Evolutionary conservation across 805 yeast species (phyloP).

Genomic region (Wickerhamiella slavikovae): DNA sequence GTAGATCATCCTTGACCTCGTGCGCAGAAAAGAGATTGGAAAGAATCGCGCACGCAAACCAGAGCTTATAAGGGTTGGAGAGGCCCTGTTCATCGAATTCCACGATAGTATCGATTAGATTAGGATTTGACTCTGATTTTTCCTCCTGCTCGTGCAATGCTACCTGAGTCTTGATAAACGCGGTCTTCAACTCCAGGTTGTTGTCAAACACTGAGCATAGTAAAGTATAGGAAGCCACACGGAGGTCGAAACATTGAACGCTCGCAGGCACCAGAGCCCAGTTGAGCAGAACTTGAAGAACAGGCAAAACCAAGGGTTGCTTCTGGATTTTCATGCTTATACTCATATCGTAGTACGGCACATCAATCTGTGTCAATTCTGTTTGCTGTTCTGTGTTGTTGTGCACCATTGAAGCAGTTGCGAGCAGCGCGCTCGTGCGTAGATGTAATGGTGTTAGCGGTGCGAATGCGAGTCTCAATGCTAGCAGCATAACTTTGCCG

Average conservation of each 20-base stretch:
- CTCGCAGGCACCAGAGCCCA: slow-evolving; percentile 73
- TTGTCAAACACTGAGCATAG: slow-evolving; percentile 47
- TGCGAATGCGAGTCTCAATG: slow-evolving; percentile 48
- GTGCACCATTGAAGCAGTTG: slow-evolving; percentile 59
- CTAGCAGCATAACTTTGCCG: slow-evolving; percentile 43
- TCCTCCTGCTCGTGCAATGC: slow-evolving; percentile 19
- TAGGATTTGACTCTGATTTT: slow-evolving; percentile 19
- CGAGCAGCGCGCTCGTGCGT: slow-evolving; percentile 45
- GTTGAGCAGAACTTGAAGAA: slow-evolving; percentile 48
- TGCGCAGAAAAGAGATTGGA: slow-evolving; percentile 32
- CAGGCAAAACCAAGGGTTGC: slow-evolving; percentile 33
- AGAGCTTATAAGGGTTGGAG: slow-evolving; percentile 67
- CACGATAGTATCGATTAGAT: slow-evolving; percentile 47
- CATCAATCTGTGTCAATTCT: slow-evolving; percentile 63
- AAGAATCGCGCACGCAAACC: slow-evolving; percentile 61
- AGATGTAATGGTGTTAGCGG: slow-evolving; percentile 41
- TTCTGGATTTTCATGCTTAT: slow-evolving; percentile 20
- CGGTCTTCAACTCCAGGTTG: slow-evolving; percentile 37
- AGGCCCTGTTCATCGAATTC: slow-evolving; percentile 55
- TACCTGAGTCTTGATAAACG: slow-evolving; percentile 51
- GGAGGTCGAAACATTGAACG: slow-evolving; percentile 62
- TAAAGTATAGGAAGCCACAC: slow-evolving; percentile 50
- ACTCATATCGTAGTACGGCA: slow-evolving; percentile 74
- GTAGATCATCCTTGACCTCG: slow-evolving; percentile 12
- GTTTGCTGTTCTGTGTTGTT: slow-evolving; percentile 47